These are phyloP conservation scores for Aspergillus proliferans DNA, from an alignment of 2,329 filamentous ascomycete genomes.

Conservation along the genomic window DNA sequence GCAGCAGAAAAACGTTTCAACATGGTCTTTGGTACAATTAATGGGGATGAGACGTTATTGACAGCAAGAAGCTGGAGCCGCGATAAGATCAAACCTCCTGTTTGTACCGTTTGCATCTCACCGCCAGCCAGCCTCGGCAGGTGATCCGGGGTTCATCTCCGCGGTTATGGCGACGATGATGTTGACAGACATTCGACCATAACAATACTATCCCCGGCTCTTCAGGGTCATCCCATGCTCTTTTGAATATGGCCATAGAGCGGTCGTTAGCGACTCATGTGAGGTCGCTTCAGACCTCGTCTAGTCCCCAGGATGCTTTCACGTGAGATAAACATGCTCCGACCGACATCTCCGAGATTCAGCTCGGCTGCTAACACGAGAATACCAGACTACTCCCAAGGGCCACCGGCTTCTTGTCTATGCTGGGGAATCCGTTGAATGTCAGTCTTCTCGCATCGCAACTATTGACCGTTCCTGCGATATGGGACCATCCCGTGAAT, in stretches of 20 bases:
- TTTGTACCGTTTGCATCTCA: constrained; percentile 29
- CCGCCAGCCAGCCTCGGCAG: constrained; percentile 24
- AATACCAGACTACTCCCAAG: constrained; percentile 46
- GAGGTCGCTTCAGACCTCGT: constrained; percentile 54
- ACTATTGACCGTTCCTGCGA: constrained; percentile 52
- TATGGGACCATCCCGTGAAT: constrained; percentile 53
- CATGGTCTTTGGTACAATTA: constrained; percentile 3
- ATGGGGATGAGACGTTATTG: neutral
- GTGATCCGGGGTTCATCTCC: constrained; percentile 25
- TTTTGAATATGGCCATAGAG: constrained; percentile 50
- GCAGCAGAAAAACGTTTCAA: neutral
- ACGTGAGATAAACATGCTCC: constrained; percentile 37
- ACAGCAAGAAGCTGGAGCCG: neutral
- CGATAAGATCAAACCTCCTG: constrained; percentile 4
- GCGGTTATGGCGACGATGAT: constrained; percentile 12
- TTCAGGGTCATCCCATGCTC: neutral
- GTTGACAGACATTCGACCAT: constrained; percentile 3
- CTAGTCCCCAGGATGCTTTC: constrained; percentile 54
- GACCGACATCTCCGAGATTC: constrained; percentile 1
- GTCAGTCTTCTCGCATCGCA: constrained; percentile 56
- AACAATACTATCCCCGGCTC: constrained; percentile 3
- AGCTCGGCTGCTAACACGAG: neutral
- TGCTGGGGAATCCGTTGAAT: constrained; percentile 57
- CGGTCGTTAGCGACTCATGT: constrained; percentile 55
- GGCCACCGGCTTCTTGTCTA: constrained; percentile 40